Evolutionary conservation across 2,329 filamentous ascomycete genomes (phyloP).

Genomic region (Colletotrichum incanum): DNA sequence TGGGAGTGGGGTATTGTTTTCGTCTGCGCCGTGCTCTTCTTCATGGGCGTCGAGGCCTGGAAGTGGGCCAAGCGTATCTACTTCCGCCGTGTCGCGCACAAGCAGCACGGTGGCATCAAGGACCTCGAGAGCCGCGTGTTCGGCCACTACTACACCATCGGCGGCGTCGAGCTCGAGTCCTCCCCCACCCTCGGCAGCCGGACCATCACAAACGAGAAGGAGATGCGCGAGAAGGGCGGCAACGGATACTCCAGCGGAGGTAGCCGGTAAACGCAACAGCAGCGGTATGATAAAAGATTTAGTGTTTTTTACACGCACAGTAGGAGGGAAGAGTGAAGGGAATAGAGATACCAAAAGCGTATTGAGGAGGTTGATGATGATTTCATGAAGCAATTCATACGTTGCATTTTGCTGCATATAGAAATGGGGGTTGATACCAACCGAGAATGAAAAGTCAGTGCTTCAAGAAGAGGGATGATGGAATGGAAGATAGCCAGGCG

Average conservation of each 20-base stretch:
- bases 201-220: constrained; percentile 43
- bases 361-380: not conserved
- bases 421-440: constrained; percentile 23
- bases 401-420: constrained; percentile 18
- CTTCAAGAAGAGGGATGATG: not conserved
- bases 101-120: constrained; percentile 41
- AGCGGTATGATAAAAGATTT: not conserved
- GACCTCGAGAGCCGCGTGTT: constrained; percentile 54
- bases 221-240: constrained; percentile 41
- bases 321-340: not conserved
- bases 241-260: constrained; percentile 35
- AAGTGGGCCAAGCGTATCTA: constrained; percentile 70
- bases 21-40: constrained; percentile 69
- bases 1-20: constrained; percentile 77
- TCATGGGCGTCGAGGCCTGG: constrained; percentile 71
- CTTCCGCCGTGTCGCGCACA: constrained; percentile 51
- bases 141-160: constrained; percentile 50
- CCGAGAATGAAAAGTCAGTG: constrained; percentile 23
- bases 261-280: not conserved
- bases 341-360: not conserved
- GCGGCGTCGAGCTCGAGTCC: constrained; percentile 41
- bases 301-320: not conserved
- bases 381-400: constrained; percentile 15
- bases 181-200: constrained; percentile 41
- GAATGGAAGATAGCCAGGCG: not conserved